phyloP scores from a whole-genome alignment of 106 monocot species.

The Acanthochlamys bracteata region DNA sequence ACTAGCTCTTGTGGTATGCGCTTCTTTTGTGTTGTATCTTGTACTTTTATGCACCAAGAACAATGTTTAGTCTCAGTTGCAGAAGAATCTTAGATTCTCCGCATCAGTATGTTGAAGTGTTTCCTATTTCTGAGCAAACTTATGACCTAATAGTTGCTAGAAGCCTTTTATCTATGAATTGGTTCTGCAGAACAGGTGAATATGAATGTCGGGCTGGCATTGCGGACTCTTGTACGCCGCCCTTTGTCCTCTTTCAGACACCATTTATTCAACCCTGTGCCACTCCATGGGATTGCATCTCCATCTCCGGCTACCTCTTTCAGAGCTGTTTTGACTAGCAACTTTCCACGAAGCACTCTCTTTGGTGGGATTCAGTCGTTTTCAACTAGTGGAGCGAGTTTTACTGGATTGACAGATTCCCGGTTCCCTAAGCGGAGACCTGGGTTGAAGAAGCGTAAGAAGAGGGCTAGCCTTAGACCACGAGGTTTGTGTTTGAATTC shows the following conservation, averaged over 20 bases:
- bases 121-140: too few relatives aligned
- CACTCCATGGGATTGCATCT: background rate
- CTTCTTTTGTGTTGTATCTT: too few relatives aligned
- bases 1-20: too few relatives aligned
- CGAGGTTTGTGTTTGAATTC: constrained; percentile 26
- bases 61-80: too few relatives aligned
- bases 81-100: too few relatives aligned
- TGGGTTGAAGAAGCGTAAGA: constrained; percentile 51
- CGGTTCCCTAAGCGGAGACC: constrained; percentile 75
- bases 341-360: too few relatives aligned
- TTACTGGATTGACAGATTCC: constrained; percentile 52
- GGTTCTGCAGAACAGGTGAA: too few relatives aligned
- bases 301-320: background rate
- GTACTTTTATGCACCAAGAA: too few relatives aligned
- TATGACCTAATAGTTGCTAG: too few relatives aligned
- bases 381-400: constrained; percentile 13
- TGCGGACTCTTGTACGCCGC: constrained; percentile 22
- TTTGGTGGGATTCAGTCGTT: constrained; percentile 4
- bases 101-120: too few relatives aligned
- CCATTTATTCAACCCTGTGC: constrained; percentile 2
- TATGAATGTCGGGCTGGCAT: constrained; percentile 23
- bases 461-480: constrained; percentile 71
- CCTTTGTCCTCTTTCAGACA: constrained; percentile 1
- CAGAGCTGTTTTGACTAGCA: too few relatives aligned
- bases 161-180: too few relatives aligned